Evolutionary conservation across 73 alveolate genomes (phyloP).

Genomic region (Paramecium primaurelia): DNA sequence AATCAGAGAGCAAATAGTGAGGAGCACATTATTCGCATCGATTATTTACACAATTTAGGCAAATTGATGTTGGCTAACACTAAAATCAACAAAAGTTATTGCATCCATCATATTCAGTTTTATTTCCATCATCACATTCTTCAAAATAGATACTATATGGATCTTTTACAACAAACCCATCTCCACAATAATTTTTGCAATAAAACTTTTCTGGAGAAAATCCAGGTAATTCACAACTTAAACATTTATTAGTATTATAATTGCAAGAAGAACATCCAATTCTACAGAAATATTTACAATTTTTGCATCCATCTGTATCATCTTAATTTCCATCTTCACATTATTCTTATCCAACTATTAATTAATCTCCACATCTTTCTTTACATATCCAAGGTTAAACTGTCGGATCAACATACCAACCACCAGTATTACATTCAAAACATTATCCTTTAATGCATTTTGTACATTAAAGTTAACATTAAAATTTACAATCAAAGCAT

Average conservation of each 20-base stretch:
- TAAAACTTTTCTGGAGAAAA: neutral
- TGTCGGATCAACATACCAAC: neutral
- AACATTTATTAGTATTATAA: neutral
- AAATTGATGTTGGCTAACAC: no score
- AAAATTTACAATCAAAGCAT: neutral
- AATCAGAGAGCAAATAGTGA: neutral
- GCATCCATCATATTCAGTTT: neutral
- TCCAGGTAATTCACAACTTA: neutral
- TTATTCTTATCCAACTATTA: neutral
- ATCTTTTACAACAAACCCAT: neutral
- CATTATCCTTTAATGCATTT: neutral
- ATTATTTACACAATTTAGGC: no score
- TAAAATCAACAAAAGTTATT: no score
- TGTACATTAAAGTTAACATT: neutral
- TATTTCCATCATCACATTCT: constrained; percentile 43
- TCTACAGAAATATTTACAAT: neutral
- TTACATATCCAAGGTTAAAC: neutral
- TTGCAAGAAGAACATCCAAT: neutral
- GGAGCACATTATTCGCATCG: no score
- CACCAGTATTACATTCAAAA: neutral
- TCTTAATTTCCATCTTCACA: neutral
- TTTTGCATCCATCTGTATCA: neutral
- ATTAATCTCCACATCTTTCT: neutral
- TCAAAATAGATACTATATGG: no score
- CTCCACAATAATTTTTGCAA: neutral